These are phyloP conservation scores for Talaromyces amestolkiae DNA, from an alignment of 2,329 filamentous ascomycete genomes.

Conservation along the genomic window DNA sequence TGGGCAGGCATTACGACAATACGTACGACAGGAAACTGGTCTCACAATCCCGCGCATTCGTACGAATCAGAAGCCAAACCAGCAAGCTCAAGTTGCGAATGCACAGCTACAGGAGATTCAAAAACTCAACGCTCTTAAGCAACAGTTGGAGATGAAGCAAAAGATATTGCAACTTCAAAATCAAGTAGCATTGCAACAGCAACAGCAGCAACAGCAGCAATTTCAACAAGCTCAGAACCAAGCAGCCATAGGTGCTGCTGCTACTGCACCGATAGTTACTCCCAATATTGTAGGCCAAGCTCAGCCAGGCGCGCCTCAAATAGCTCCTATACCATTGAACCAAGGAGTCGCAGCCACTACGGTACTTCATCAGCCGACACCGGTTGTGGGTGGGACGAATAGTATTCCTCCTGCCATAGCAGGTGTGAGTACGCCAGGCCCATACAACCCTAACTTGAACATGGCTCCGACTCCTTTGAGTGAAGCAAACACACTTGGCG, in stretches of 20 bases:
- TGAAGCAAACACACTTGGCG: not conserved
- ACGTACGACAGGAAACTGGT: slow-evolving; percentile 14
- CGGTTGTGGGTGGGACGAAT: not conserved
- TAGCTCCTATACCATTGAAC: not conserved
- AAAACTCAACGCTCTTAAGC: slow-evolving; percentile 10
- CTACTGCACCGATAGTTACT: not conserved
- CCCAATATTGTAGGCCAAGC: not conserved
- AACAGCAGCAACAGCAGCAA: not conserved
- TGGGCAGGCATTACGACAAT: not conserved
- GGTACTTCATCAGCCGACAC: not conserved
- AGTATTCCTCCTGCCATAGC: not conserved
- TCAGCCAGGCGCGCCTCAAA: not conserved
- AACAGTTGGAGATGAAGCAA: slow-evolving; percentile 14
- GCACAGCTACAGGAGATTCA: slow-evolving; percentile 9
- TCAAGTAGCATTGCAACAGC: slow-evolving; percentile 9
- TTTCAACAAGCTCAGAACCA: not conserved
- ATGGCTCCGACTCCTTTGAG: not conserved
- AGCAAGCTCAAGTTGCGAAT: slow-evolving; percentile 1
- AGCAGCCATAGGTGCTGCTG: not conserved
- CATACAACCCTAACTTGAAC: not conserved
- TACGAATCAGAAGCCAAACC: slow-evolving; percentile 5
- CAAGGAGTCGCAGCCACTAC: not conserved
- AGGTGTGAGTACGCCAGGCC: not conserved
- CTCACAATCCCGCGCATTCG: slow-evolving; percentile 4
- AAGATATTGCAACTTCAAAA: slow-evolving; percentile 10